Conservation (phyloP, 169 alveolate species). For the Plasmodium coatneyi region DNA sequence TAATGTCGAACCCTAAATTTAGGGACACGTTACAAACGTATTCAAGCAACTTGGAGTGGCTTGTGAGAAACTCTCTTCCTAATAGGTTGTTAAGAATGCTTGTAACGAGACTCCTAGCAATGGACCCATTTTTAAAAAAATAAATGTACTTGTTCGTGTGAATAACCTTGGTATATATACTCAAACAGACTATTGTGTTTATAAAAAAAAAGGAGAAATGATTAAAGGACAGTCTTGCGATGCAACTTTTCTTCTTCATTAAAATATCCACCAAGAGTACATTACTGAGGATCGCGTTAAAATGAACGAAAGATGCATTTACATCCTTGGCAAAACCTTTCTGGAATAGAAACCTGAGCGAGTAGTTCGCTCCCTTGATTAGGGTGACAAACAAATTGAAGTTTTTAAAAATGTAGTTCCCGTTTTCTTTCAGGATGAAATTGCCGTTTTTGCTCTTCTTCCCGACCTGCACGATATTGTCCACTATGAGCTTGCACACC, state of each 20-base stretch:
- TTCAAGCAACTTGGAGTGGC: conserved; percentile 52
- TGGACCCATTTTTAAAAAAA: conserved; percentile 54
- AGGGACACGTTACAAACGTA: conserved; percentile 45
- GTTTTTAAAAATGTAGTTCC: conserved; percentile 56
- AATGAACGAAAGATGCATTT: conserved; percentile 29
- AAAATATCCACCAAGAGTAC: conserved; percentile 47
- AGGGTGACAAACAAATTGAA: conserved; percentile 41
- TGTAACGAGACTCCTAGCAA: conserved; percentile 28
- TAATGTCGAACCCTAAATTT: conserved; percentile 60
- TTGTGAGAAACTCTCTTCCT: conserved; percentile 60
- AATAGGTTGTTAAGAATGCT: conserved; percentile 50
- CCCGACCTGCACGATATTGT: conserved; percentile 50
- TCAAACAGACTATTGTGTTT: conserved; percentile 56
- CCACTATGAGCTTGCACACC: conserved; percentile 55
- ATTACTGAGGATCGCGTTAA: conserved; percentile 51
- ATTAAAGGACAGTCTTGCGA: conserved; percentile 39
- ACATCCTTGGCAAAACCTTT: conserved; percentile 38
- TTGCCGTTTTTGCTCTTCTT: conserved; percentile 56
- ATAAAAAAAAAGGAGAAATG: conserved; percentile 64
- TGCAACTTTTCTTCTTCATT: conserved; percentile 67
- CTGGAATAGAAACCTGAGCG: conserved; percentile 42
- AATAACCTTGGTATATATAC: conserved; percentile 64
- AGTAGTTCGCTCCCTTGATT: conserved; percentile 53
- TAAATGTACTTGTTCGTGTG: conserved; percentile 46
- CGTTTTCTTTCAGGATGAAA: conserved; percentile 35